Evolutionary conservation across 129 eudicot genomes (phyloP).

Genomic region (Helichrysum umbraculigerum): DNA sequence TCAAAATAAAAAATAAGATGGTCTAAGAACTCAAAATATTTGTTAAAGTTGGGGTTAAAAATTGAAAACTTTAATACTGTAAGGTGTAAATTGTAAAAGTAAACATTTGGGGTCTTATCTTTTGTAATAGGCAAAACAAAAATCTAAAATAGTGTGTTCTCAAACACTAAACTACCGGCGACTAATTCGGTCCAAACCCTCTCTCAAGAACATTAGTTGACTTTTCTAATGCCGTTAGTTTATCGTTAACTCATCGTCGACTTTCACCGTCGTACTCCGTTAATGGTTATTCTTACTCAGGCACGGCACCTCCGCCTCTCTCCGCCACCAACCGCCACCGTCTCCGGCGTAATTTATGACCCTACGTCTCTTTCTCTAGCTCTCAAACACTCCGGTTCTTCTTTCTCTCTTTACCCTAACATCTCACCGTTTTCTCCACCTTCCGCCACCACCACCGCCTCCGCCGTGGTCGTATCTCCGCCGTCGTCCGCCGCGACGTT

Average conservation of each 20-base stretch:
- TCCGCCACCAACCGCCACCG: conserved; percentile 38
- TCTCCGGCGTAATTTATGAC: conserved; percentile 54
- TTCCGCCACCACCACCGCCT: conserved; percentile 37
- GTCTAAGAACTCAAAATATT: not conserved
- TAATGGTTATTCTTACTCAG: conserved; percentile 41
- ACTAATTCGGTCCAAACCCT: conserved; percentile 27
- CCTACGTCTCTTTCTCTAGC: conserved; percentile 61
- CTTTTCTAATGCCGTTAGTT: conserved; percentile 33
- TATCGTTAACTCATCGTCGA: conserved; percentile 13
- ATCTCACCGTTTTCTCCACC: conserved; percentile 37
- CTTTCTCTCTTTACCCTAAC: conserved; percentile 74
- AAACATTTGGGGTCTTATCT: not conserved
- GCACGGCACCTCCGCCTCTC: conserved; percentile 64
- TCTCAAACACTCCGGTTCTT: conserved; percentile 64
- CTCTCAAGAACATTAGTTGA: conserved; percentile 37
- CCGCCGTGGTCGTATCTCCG: conserved; percentile 48
- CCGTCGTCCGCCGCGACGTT: conserved; percentile 77
- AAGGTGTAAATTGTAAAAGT: conserved; percentile 2
- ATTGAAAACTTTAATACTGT: not conserved
- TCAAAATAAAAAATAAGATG: no score
- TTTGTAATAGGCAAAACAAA: no score
- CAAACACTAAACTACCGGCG: conserved; percentile 28
- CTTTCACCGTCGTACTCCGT: conserved; percentile 15
- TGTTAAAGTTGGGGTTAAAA: not conserved
- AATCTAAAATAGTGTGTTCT: not conserved